Percentiles rank a stretch among this genome's conserved stretches.
phyloP scores from a whole-genome alignment of 441 rosid genomes.

The Populus tomentosa region DNA sequence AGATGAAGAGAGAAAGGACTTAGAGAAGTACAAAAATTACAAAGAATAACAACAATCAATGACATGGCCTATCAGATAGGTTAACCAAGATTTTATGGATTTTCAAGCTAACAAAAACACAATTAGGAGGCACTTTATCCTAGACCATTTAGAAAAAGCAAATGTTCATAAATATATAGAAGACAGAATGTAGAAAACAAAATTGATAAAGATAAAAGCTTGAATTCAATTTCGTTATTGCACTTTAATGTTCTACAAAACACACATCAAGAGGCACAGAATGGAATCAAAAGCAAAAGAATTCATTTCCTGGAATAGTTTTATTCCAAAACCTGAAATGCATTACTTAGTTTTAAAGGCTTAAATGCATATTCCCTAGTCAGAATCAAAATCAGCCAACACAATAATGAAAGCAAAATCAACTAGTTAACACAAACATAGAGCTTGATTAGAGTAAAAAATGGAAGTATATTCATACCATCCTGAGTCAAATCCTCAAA shows the following conservation, averaged over 20 bases:
- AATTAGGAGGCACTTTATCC: not conserved
- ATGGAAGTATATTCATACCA: slow-evolving; percentile 39
- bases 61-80: not conserved
- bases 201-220: not conserved
- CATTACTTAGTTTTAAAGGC: not conserved
- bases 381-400: not conserved
- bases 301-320: not conserved
- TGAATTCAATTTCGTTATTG: too few species aligned
- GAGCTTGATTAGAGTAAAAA: not conserved
- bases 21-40: not conserved
- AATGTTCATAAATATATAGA: not conserved
- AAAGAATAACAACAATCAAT: not conserved
- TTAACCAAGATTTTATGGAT: not conserved
- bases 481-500: slow-evolving; percentile 86
- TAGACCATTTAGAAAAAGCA: not conserved
- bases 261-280: not conserved
- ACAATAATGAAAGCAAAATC: not conserved
- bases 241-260: not conserved
- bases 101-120: not conserved
- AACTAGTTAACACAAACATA: not conserved
- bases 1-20: not conserved
- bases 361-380: not conserved
- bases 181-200: not conserved
- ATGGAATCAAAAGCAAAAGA: not conserved
- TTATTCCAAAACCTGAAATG: not conserved